A percentile compares a stretch with the other conserved stretches of the same genome.
Conservation (phyloP, 768 basidiomycete species). For the Trametes punicea region DNA sequence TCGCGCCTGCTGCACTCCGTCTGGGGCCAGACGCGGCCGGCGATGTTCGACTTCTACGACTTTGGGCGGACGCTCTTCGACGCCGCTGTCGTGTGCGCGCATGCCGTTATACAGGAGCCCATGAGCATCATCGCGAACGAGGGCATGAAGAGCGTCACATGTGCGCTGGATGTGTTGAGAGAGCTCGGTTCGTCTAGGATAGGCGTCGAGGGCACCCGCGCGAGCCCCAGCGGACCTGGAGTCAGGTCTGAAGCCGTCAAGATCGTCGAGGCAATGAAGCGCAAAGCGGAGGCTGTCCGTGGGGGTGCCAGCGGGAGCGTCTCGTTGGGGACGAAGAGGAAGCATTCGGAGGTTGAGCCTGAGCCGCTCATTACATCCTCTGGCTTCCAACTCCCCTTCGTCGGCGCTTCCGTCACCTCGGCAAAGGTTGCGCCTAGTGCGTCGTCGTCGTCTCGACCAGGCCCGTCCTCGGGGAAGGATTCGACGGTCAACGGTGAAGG, state of each 20-base stretch:
- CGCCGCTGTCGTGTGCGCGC: constrained; percentile 61
- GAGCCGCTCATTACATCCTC: constrained; percentile 25
- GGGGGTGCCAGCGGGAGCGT: constrained; percentile 16
- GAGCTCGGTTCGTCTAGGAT: constrained; percentile 25
- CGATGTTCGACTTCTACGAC: constrained; percentile 54
- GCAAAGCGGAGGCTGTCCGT: constrained; percentile 39
- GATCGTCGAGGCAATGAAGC: constrained; percentile 39
- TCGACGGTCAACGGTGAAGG: constrained; percentile 4
- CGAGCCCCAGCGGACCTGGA: constrained; percentile 24
- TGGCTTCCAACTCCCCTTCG: constrained; percentile 44
- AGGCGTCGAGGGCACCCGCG: constrained; percentile 32
- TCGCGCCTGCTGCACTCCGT: constrained; percentile 40
- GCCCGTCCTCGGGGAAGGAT: constrained; percentile 7
- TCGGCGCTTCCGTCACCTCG: constrained; percentile 35
- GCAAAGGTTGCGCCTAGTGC: constrained; percentile 14
- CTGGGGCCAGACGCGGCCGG: constrained; percentile 42
- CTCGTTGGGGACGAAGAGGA: constrained; percentile 40
- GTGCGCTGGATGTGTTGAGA: constrained; percentile 43
- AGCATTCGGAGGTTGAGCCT: constrained; percentile 39
- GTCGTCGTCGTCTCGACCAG: constrained; percentile 8
- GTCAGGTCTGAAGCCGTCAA: constrained; percentile 36
- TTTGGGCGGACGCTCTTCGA: constrained; percentile 63
- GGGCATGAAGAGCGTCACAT: constrained; percentile 45
- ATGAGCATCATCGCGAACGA: constrained; percentile 43
- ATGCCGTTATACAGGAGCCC: constrained; percentile 56